Conservation (phyloP, 1,139 yeast species). For the Taphrina betulina region DNA sequence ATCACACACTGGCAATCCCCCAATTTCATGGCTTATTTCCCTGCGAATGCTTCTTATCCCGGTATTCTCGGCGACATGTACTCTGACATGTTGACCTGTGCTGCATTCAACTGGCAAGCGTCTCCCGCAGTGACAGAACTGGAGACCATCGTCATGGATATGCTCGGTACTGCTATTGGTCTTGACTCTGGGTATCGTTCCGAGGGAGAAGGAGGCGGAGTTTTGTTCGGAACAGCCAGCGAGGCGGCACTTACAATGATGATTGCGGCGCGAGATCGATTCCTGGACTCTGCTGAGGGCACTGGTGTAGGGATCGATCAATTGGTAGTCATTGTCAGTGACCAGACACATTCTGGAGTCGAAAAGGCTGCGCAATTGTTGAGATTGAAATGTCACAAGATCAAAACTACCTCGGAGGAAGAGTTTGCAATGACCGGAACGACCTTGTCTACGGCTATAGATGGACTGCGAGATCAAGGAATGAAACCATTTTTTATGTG, state of each 20-base stretch:
- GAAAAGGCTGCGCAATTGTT: constrained; percentile 39
- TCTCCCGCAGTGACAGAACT: constrained; percentile 40
- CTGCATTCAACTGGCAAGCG: constrained; percentile 40
- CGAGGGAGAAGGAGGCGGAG: constrained; percentile 39
- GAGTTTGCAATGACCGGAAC: constrained; percentile 37
- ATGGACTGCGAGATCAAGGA: constrained; percentile 34
- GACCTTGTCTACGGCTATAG: constrained; percentile 34
- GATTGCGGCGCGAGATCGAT: constrained; percentile 40
- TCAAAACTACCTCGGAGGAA: constrained; percentile 36
- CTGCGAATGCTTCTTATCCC: constrained; percentile 39
- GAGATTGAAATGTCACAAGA: constrained; percentile 37
- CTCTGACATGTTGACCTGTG: constrained; percentile 39
- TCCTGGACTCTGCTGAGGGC: constrained; percentile 34
- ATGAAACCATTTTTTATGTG: constrained; percentile 38
- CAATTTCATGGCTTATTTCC: constrained; percentile 39
- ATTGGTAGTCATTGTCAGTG: constrained; percentile 38
- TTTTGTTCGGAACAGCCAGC: constrained; percentile 40
- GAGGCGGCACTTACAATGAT: constrained; percentile 39
- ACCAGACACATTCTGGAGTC: constrained; percentile 39
- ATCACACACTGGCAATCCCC: constrained; percentile 40
- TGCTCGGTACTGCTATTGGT: constrained; percentile 38
- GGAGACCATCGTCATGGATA: constrained; percentile 39
- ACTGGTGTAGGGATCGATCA: constrained; percentile 34
- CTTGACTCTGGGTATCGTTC: constrained; percentile 38
- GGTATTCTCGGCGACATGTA: constrained; percentile 39